Base-by-base conservation (phyloP, 1,284 basidiomycete species). In the Xerocomus nothofagi region DNA sequence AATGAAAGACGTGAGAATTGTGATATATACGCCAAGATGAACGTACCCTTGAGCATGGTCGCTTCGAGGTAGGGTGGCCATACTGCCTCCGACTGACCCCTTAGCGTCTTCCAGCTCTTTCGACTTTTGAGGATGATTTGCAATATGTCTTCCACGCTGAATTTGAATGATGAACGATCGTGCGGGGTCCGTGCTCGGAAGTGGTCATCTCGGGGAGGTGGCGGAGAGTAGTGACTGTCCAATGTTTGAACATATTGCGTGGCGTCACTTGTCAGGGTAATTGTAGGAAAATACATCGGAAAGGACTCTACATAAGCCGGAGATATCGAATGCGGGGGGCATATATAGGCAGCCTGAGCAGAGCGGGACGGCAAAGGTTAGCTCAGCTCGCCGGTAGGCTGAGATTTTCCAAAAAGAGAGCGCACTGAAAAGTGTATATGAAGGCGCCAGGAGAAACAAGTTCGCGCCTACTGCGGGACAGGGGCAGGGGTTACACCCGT, bases 61-160 rank as follows among this genome's bases (percentile, higher is more conserved):
- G 81, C 83, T 71, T 89, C 87, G 47, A 89, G 80, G 57, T 84
- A 78, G 20, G 82, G 84, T 33, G 86, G 86, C 85, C 85, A 88
- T 33, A 88, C 84, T 34, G 82, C 76, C 61, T 87, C 85, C 29
- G 81, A 78, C 39, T 57, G 60, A 51, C 84, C 85, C 64, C 79
- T 79, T 50, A 82, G 68, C 0, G 84, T 86, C 68, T 87, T 88
- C 84, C 84, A 87, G 60, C 77, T 84, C 68, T 86, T 86, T 52
- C 85, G 76, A 42, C 79, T 78, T 53, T 76, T 81, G 59, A 85
- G 78, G 54, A 88, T 81, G 50, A 80, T 79, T 61, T 81, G 76
- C 63, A 83, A 76, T 50, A 83, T 80, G 49, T 81, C 78, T 32
- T 66, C 53, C 50, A 65, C 57, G 51, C 53, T 60, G 53, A 62